Evolutionary conservation across 306 rosid genomes (phyloP).

Genomic region (Sechiopsis laciniata): DNA sequence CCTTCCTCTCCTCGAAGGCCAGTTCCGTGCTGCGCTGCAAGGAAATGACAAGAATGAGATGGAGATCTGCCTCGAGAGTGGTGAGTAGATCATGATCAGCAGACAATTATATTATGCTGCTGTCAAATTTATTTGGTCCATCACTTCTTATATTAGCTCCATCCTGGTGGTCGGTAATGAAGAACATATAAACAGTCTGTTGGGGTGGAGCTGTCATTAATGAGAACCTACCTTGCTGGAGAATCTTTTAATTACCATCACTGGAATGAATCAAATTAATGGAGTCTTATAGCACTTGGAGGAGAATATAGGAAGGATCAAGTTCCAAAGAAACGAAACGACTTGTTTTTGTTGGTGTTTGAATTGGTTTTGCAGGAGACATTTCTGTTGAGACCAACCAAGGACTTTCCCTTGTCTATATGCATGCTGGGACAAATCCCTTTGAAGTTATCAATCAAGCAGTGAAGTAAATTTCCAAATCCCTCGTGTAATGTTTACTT

Average conservation of each 20-base stretch:
- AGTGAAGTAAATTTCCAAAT: slow-evolving; percentile 56
- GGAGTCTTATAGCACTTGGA: slow-evolving; percentile 56
- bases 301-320: slow-evolving; percentile 34
- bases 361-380: slow-evolving; percentile 90
- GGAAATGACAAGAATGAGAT: slow-evolving; percentile 81
- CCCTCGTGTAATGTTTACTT: no score
- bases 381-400: slow-evolving; percentile 66
- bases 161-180: slow-evolving; percentile 34
- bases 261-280: slow-evolving; percentile 39
- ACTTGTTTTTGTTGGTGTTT: slow-evolving; percentile 54
- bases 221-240: slow-evolving; percentile 39
- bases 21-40: slow-evolving; percentile 78
- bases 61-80: slow-evolving; percentile 89
- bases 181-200: slow-evolving; percentile 32
- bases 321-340: slow-evolving; percentile 39
- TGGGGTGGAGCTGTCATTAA: slow-evolving; percentile 47
- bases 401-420: slow-evolving; percentile 72
- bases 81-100: slow-evolving; percentile 57
- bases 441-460: slow-evolving; percentile 85
- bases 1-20: slow-evolving; percentile 95
- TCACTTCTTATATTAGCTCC: slow-evolving; percentile 22
- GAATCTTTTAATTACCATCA: slow-evolving; percentile 37
- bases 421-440: slow-evolving; percentile 94
- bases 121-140: slow-evolving; percentile 26
- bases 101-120: slow-evolving; percentile 24